Conservation (phyloP, 2,329 filamentous ascomycete species). For the Xylogone sp. region DNA sequence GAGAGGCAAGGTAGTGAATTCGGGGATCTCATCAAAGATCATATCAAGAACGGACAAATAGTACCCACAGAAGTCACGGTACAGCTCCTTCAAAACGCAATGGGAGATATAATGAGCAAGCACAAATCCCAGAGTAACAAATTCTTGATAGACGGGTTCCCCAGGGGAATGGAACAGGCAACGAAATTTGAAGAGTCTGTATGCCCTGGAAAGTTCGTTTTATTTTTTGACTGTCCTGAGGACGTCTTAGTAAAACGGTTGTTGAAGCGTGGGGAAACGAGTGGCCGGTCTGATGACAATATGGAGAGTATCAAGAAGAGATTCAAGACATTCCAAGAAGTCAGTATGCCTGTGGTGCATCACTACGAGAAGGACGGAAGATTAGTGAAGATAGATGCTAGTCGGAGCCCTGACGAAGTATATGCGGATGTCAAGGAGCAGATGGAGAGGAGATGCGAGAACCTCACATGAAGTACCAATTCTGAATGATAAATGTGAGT, state of each 20-base stretch:
- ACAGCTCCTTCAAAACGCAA: constrained; percentile 84
- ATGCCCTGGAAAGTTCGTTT: constrained; percentile 73
- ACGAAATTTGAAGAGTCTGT: constrained; percentile 85
- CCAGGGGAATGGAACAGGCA: constrained; percentile 92
- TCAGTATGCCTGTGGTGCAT: constrained; percentile 91
- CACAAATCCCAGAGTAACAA: constrained; percentile 48
- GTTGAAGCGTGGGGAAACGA: constrained; percentile 85
- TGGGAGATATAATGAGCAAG: constrained; percentile 62
- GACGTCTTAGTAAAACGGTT: constrained; percentile 76
- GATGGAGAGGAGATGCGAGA: constrained; percentile 38
- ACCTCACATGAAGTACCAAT: no score
- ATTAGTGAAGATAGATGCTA: constrained; percentile 75
- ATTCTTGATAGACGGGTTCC: constrained; percentile 78
- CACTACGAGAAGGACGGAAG: constrained; percentile 71
- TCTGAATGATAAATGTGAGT: no score
- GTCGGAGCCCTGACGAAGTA: constrained; percentile 57
- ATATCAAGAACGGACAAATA: constrained; percentile 88
- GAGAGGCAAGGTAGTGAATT: constrained; percentile 78
- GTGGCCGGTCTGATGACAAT: constrained; percentile 85
- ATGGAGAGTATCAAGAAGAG: constrained; percentile 90
- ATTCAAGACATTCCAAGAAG: constrained; percentile 87
- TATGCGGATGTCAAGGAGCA: constrained; percentile 45
- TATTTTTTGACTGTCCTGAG: constrained; percentile 91
- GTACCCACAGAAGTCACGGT: constrained; percentile 98
- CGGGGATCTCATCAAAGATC: constrained; percentile 82